phyloP scores from a whole-genome alignment of 257 asterid genomes.

The Capsicum baccatum region DNA sequence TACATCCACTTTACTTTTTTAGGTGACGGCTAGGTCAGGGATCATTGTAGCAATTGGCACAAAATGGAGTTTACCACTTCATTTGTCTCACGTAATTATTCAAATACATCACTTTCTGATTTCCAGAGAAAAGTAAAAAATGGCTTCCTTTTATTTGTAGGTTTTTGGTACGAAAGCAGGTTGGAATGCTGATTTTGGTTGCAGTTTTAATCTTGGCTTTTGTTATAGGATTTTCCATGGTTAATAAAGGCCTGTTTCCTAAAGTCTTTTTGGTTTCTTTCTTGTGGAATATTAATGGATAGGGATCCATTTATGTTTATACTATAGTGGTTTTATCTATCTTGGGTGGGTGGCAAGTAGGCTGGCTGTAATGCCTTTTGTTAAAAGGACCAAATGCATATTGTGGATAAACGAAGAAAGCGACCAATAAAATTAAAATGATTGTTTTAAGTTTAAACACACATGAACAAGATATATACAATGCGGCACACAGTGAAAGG shows the following conservation, averaged over 20 bases:
- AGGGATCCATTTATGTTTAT: constrained; percentile 7
- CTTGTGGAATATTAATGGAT: neutral
- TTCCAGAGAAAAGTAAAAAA: constrained; percentile 73
- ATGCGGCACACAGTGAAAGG: neutral
- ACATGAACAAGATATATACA: neutral
- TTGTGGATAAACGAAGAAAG: constrained; percentile 16
- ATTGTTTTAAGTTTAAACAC: constrained; percentile 1
- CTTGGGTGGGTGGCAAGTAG: neutral
- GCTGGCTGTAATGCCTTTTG: neutral
- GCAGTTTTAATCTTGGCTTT: constrained; percentile 62
- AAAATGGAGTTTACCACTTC: constrained; percentile 63
- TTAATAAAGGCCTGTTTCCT: constrained; percentile 62
- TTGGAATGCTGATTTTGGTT: constrained; percentile 77
- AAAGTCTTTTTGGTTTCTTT: constrained; percentile 19
- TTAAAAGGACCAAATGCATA: neutral
- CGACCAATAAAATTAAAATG: neutral
- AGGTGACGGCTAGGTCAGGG: constrained; percentile 98
- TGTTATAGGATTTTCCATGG: constrained; percentile 62
- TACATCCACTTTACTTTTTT: neutral
- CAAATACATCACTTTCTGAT: constrained; percentile 60
- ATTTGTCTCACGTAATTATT: constrained; percentile 57
- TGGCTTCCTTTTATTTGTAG: constrained; percentile 50
- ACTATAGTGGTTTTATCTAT: neutral
- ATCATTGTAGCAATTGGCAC: constrained; percentile 69
- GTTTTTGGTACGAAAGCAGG: constrained; percentile 67